These are phyloP conservation scores for Arthrobotrys pseudoclavata DNA, from an alignment of 2,329 filamentous ascomycete species.

Conservation along the genomic window DNA sequence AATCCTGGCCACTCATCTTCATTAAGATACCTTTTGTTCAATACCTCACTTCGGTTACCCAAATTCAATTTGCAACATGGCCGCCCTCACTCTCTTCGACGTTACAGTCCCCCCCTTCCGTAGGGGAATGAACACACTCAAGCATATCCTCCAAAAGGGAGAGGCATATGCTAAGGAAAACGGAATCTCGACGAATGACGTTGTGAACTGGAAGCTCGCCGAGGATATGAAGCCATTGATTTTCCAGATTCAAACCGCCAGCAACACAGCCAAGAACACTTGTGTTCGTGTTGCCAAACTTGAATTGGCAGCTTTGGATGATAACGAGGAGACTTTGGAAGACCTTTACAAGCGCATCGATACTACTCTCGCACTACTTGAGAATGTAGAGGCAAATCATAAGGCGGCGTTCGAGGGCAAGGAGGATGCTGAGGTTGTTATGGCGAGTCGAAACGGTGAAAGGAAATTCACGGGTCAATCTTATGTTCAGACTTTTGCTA, in stretches of 20 bases:
- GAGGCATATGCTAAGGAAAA: slow-evolving; percentile 67
- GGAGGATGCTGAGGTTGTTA: slow-evolving; percentile 66
- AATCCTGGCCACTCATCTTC: neutral
- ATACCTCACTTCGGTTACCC: neutral
- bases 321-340: slow-evolving; percentile 69
- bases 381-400: slow-evolving; percentile 66
- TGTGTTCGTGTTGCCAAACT: slow-evolving; percentile 66
- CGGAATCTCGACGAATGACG: slow-evolving; percentile 65
- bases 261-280: slow-evolving; percentile 67
- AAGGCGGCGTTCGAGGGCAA: slow-evolving; percentile 66
- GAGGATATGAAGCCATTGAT: slow-evolving; percentile 70
- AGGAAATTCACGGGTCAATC: slow-evolving; percentile 67
- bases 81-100: slow-evolving; percentile 63
- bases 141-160: slow-evolving; percentile 68
- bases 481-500: slow-evolving; percentile 69
- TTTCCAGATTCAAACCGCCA: slow-evolving; percentile 69
- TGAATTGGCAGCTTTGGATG: slow-evolving; percentile 65
- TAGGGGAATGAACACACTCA: slow-evolving; percentile 67
- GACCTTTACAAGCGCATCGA: slow-evolving; percentile 69
- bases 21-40: neutral
- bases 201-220: slow-evolving; percentile 67
- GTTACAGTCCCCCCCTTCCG: slow-evolving; percentile 68
- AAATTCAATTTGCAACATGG: slow-evolving; percentile 23
- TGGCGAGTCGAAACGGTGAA: slow-evolving; percentile 65
- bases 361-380: slow-evolving; percentile 69